A percentile compares a stretch with the other conserved stretches of the same genome.
Conservation (phyloP, 164 flowering plant species). For the Nymphaea colorata region DNA sequence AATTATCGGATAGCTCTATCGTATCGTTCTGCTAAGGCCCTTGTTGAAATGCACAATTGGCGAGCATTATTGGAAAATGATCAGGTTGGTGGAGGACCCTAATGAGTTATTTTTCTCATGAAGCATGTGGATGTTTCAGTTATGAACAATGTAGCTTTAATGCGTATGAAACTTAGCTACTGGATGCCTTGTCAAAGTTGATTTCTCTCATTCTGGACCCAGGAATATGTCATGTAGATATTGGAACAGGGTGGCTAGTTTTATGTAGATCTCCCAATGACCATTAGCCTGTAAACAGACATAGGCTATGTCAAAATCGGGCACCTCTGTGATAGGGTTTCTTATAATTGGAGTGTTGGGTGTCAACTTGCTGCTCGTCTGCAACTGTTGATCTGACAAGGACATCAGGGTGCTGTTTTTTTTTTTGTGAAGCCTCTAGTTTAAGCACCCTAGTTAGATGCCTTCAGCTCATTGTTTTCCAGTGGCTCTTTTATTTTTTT, state of each 20-base stretch:
- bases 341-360: not conserved
- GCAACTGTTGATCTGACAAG: not conserved
- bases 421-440: not conserved
- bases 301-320: too few species aligned
- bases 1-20: slow-evolving; percentile 57
- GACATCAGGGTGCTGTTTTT: not conserved
- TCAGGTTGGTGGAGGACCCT: slow-evolving; percentile 60
- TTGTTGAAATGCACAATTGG: slow-evolving; percentile 96
- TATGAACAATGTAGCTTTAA: too few species aligned
- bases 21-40: slow-evolving; percentile 76
- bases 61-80: slow-evolving; percentile 79
- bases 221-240: too few species aligned
- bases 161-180: not conserved
- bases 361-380: not conserved
- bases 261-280: too few species aligned
- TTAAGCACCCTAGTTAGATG: not conserved
- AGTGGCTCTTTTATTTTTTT: not conserved
- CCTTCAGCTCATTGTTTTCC: not conserved
- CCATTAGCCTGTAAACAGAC: too few species aligned
- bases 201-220: not conserved
- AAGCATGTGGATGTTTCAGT: too few species aligned
- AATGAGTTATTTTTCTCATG: too few species aligned
- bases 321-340: too few species aligned
- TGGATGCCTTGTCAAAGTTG: not conserved
- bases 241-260: too few species aligned